These are phyloP conservation scores for Mollisiaceae sp. DNA, from an alignment of 2,329 filamentous ascomycete species.

Conservation along the genomic window DNA sequence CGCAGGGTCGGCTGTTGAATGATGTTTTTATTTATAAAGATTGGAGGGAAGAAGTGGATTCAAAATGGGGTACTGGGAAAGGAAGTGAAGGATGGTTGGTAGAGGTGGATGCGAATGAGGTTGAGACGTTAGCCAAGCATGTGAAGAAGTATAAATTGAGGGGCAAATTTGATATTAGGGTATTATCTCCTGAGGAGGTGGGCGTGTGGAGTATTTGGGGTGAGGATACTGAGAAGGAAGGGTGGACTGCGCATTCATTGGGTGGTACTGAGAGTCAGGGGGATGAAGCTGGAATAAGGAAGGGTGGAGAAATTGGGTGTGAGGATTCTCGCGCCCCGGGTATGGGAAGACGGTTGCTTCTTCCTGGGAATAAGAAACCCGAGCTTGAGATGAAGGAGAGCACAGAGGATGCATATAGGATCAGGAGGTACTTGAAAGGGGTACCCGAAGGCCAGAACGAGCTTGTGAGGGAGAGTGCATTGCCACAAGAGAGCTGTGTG, in stretches of 20 bases:
- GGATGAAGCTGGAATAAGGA: not conserved
- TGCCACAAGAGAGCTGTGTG: conserved; percentile 89
- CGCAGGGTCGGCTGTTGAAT: conserved; percentile 81
- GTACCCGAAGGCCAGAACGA: conserved; percentile 86
- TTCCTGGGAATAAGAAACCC: conserved; percentile 45
- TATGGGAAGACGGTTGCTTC: conserved; percentile 58
- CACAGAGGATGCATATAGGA: conserved; percentile 67
- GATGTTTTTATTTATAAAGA: conserved; percentile 87
- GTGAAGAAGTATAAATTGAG: conserved; percentile 86
- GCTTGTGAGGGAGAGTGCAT: conserved; percentile 69
- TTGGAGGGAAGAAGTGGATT: conserved; percentile 3
- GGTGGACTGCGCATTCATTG: conserved; percentile 28
- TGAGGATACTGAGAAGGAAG: conserved; percentile 9
- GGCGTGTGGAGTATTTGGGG: conserved; percentile 76
- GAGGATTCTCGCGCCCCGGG: conserved; percentile 59
- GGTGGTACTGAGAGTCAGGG: conserved; percentile 3
- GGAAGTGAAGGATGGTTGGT: conserved; percentile 64
- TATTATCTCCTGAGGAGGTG: conserved; percentile 68
- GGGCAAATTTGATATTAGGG: conserved; percentile 73
- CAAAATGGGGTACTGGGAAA: no score
- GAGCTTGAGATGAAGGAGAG: conserved; percentile 48
- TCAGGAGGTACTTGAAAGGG: conserved; percentile 79
- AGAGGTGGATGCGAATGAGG: conserved; percentile 78
- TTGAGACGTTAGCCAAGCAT: conserved; percentile 67
- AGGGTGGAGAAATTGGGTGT: conserved; percentile 38